Evolutionary conservation across 2,329 filamentous ascomycete genomes (phyloP).

Genomic region (Ceratocystis smalleyi): DNA sequence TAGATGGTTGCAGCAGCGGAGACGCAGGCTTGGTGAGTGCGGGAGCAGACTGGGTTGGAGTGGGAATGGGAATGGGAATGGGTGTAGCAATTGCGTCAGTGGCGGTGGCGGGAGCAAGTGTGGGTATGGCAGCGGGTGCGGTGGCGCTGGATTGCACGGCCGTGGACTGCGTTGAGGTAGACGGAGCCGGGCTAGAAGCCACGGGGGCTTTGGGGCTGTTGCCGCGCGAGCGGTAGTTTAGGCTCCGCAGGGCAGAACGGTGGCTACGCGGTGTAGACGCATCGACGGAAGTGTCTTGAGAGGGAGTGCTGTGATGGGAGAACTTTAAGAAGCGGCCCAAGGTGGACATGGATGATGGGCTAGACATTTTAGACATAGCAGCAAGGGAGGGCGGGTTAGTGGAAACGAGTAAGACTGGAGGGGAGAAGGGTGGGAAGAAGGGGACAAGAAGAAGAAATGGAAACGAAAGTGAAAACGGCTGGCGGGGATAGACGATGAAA

Average conservation of each 20-base stretch:
- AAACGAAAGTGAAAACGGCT: background rate
- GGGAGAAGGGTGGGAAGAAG: background rate
- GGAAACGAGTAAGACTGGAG: background rate
- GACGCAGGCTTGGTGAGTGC: background rate
- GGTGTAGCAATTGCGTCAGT: background rate
- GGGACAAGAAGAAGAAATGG: background rate
- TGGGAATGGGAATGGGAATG: background rate
- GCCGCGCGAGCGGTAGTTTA: conserved; percentile 1
- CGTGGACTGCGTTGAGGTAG: background rate
- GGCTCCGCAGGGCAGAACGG: conserved; percentile 1
- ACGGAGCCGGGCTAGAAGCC: background rate
- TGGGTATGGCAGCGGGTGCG: background rate
- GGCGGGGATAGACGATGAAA: background rate
- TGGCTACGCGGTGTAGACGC: conserved; percentile 9
- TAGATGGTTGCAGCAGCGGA: background rate
- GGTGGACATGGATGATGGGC: background rate
- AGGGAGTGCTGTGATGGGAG: background rate
- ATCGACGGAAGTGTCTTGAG: conserved; percentile 5
- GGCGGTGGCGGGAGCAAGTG: background rate
- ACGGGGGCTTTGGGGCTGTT: background rate
- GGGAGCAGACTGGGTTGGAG: background rate
- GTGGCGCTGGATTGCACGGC: background rate
- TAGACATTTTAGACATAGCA: background rate
- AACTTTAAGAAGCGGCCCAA: conserved; percentile 8
- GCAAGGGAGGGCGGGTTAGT: background rate